phyloP scores from a whole-genome alignment of 345 rosid genomes.

The Xanthoceras sorbifolium region DNA sequence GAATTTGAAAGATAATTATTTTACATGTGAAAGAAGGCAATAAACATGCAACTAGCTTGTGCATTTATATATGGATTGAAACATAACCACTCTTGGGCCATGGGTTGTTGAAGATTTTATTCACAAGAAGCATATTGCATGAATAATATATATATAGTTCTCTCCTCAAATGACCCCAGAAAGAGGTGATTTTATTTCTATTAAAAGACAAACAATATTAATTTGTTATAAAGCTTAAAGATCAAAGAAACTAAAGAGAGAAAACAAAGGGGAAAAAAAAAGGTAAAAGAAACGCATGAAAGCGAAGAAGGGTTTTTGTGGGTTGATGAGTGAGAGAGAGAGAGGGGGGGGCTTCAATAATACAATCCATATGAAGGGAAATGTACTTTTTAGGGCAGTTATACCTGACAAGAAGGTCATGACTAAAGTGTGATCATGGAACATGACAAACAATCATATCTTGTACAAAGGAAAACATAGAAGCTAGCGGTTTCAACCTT shows the following conservation, averaged over 20 bases:
- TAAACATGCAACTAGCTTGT: no score
- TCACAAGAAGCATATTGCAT: no score
- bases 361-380: neutral
- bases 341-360: neutral
- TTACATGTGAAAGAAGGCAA: no score
- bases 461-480: neutral
- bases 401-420: constrained; percentile 12
- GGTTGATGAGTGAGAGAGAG: neutral
- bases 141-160: no score
- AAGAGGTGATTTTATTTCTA: neutral
- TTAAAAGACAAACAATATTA: no score
- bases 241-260: neutral
- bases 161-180: neutral
- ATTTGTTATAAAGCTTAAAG: no score
- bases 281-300: neutral
- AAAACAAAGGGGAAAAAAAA: neutral
- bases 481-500: constrained; percentile 14
- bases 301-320: neutral
- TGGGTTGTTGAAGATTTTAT: no score
- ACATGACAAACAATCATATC: constrained; percentile 5
- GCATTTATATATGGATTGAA: no score
- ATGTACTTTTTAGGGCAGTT: constrained; percentile 26
- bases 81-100: no score
- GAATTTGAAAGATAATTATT: no score
- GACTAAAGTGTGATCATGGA: constrained; percentile 24